Conservation (phyloP, 1,284 basidiomycete species). For the Grifola frondosa region DNA sequence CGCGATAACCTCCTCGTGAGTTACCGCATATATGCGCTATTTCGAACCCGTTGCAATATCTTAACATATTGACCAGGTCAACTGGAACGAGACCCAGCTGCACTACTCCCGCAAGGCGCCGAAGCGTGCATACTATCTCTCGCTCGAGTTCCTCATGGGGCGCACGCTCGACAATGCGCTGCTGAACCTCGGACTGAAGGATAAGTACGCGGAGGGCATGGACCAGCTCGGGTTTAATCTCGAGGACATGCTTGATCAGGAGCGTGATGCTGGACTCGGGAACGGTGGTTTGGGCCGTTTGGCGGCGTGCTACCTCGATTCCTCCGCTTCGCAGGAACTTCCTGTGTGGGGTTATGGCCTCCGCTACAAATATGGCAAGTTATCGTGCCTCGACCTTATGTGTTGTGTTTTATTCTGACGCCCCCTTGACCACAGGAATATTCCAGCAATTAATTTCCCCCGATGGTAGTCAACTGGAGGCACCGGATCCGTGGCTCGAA, state of each 20-base stretch:
- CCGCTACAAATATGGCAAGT: constrained; percentile 77
- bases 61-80: constrained; percentile 61
- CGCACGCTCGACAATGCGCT: constrained; percentile 77
- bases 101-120: constrained; percentile 69
- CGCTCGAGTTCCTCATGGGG: constrained; percentile 89
- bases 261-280: constrained; percentile 88
- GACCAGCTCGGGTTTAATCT: constrained; percentile 81
- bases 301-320: constrained; percentile 91
- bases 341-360: constrained; percentile 90
- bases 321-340: constrained; percentile 77
- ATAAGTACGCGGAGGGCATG: constrained; percentile 67
- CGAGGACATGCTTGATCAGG: constrained; percentile 82
- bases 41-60: constrained; percentile 2
- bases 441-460: constrained; percentile 91
- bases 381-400: background rate
- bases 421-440: constrained; percentile 41
- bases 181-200: constrained; percentile 83
- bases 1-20: constrained; percentile 81
- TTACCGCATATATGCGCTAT: constrained; percentile 5
- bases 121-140: constrained; percentile 87
- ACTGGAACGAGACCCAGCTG: constrained; percentile 80
- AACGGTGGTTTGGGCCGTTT: constrained; percentile 90
- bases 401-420: background rate
- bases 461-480: constrained; percentile 83
- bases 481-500: constrained; percentile 91